These are phyloP conservation scores for Prunus mongolica DNA, from an alignment of 306 rosid genomes.

Conservation along the genomic window DNA sequence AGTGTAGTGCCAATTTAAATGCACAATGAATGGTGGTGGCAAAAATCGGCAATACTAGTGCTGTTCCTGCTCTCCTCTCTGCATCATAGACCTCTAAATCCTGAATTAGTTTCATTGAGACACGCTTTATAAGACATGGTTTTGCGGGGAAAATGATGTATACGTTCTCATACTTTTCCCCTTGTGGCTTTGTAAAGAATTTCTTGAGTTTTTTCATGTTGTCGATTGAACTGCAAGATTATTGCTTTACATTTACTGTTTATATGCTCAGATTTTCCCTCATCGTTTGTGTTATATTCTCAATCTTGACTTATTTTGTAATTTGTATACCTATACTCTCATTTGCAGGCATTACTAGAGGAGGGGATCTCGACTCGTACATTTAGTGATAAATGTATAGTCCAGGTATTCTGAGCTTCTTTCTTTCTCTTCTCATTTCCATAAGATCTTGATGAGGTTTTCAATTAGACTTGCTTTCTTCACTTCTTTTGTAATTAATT, in stretches of 20 bases:
- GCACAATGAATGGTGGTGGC: too few species aligned
- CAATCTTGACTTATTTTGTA: not conserved
- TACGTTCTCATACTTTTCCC: not conserved
- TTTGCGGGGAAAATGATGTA: not conserved
- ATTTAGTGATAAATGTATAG: constrained; percentile 54
- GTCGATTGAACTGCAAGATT: not conserved
- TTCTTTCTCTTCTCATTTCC: not conserved
- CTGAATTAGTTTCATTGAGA: not conserved
- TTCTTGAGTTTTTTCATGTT: not conserved
- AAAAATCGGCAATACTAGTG: not conserved
- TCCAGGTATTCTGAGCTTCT: constrained; percentile 39
- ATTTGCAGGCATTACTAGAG: constrained; percentile 86
- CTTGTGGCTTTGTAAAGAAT: not conserved
- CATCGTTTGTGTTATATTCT: not conserved
- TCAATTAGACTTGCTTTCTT: not conserved
- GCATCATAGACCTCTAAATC: not conserved
- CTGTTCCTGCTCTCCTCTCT: not conserved
- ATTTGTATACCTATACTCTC: not conserved
- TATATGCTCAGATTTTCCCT: not conserved
- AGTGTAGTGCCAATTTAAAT: too few species aligned
- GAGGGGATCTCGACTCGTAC: constrained; percentile 72
- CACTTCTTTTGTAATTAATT: not conserved
- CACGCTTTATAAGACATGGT: not conserved
- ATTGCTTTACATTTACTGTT: not conserved
- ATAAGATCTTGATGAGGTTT: not conserved